A percentile compares a stretch with the other conserved stretches of the same genome.
These are phyloP conservation scores for Chrysopogon serrulatus DNA, from an alignment of 176 grass and related monocot species.

Conservation along the genomic window DNA sequence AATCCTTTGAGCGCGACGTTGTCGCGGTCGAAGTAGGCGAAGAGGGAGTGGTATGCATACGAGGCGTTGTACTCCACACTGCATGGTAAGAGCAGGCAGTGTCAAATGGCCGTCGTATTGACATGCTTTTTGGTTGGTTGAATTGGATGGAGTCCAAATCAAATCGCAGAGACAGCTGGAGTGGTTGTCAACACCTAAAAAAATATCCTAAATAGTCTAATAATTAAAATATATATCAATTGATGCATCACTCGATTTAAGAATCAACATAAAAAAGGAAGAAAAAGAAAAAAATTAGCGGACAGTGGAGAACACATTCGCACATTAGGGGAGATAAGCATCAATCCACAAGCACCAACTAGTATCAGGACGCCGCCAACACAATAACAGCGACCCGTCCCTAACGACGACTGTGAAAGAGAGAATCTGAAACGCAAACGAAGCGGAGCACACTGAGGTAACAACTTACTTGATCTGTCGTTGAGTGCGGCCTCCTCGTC, in stretches of 20 bases:
- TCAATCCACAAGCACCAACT: neutral
- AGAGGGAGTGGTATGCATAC: slow-evolving; percentile 89
- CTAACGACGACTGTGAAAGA: neutral
- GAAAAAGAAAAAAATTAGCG: no score
- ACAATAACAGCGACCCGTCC: no score
- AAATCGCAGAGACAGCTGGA: neutral
- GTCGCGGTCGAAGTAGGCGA: slow-evolving; percentile 92
- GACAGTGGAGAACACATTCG: neutral
- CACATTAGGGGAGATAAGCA: neutral
- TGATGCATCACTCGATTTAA: neutral
- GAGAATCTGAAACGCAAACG: neutral
- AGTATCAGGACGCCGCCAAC: neutral
- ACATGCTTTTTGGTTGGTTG: neutral
- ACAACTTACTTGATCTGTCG: slow-evolving; percentile 85
- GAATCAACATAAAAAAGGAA: no score
- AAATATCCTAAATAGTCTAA: no score
- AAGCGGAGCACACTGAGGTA: neutral
- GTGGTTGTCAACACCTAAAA: no score
- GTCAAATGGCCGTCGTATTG: neutral
- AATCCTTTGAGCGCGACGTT: slow-evolving; percentile 83
- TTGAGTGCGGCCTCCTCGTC: slow-evolving; percentile 78
- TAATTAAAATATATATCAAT: neutral
- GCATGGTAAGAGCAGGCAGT: slow-evolving; percentile 11
- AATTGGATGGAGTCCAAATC: neutral
- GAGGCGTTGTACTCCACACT: slow-evolving; percentile 93